phyloP scores from a whole-genome alignment of 2,329 filamentous ascomycete species.

The Trichoderma semiorbis region DNA sequence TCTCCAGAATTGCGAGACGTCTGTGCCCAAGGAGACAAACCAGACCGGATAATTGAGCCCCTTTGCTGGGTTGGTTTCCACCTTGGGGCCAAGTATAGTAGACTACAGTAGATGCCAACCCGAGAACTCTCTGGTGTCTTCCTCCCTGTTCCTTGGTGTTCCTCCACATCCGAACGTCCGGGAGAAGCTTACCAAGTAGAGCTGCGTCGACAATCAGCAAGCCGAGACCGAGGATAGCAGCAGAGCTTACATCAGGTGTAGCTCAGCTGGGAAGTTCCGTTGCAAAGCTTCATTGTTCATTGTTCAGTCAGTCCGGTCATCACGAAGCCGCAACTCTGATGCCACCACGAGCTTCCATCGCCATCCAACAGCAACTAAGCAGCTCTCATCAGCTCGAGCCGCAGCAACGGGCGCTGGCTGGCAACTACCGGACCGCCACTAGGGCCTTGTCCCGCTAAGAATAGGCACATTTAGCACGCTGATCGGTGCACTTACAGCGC shows the following conservation, averaged over 20 bases:
- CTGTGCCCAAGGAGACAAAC: not conserved
- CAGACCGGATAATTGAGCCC: not conserved
- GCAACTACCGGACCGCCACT: slow-evolving; percentile 12
- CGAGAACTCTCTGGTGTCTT: not conserved
- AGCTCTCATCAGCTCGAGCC: slow-evolving; percentile 3
- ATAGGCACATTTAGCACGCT: not conserved
- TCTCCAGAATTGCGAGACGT: not conserved
- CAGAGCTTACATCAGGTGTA: not conserved
- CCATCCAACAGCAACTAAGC: not conserved
- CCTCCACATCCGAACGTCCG: slow-evolving; percentile 6
- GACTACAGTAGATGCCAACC: not conserved
- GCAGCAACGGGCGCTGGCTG: not conserved
- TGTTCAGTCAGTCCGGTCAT: not conserved
- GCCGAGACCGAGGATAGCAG: not conserved
- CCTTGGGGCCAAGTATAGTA: not conserved
- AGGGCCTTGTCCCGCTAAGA: slow-evolving; percentile 7
- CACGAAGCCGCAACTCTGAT: not conserved
- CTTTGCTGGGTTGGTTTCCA: not conserved
- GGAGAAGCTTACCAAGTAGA: not conserved
- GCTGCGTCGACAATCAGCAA: not conserved
- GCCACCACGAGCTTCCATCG: not conserved
- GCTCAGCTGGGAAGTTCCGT: not conserved
- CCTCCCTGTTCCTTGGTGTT: not conserved
- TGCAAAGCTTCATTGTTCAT: not conserved
- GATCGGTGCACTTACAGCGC: not conserved